phyloP scores from a whole-genome alignment of 495 filamentous ascomycete species.

The Tuber umbilicatum region DNA sequence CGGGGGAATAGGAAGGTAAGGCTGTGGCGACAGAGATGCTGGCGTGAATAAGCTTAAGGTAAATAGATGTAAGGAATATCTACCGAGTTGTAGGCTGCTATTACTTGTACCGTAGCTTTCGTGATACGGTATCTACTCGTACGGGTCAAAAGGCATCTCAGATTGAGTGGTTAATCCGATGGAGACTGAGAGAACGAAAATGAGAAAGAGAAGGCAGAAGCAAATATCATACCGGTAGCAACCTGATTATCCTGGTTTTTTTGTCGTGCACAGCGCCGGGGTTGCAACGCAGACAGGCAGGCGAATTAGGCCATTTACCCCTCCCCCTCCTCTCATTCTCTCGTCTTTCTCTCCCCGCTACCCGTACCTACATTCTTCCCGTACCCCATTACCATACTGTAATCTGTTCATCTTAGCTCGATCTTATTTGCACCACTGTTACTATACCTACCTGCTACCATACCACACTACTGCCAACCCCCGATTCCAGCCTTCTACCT shows the following conservation, averaged over 20 bases:
- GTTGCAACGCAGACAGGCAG: background rate
- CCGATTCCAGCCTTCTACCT: background rate
- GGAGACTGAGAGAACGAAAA: background rate
- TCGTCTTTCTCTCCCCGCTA: constrained; percentile 1
- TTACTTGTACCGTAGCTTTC: background rate
- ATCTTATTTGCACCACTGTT: background rate
- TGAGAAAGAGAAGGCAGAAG: background rate
- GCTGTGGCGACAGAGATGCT: background rate
- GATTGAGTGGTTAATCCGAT: background rate
- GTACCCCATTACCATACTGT: constrained; percentile 23
- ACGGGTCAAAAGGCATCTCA: background rate
- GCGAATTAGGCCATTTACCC: constrained; percentile 22
- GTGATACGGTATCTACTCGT: too few species aligned
- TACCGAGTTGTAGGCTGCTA: background rate
- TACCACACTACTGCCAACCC: background rate
- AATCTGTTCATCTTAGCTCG: background rate
- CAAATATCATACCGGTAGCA: background rate
- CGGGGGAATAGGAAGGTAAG: background rate
- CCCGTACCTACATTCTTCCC: constrained; percentile 34
- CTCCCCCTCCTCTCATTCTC: constrained; percentile 30
- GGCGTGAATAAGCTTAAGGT: background rate
- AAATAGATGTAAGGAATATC: background rate
- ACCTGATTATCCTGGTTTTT: background rate
- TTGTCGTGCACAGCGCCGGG: background rate
- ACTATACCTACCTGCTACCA: background rate